phyloP scores from a whole-genome alignment of 1,284 basidiomycete genomes.

The Cutaneotrichosporon cavernicola region DNA sequence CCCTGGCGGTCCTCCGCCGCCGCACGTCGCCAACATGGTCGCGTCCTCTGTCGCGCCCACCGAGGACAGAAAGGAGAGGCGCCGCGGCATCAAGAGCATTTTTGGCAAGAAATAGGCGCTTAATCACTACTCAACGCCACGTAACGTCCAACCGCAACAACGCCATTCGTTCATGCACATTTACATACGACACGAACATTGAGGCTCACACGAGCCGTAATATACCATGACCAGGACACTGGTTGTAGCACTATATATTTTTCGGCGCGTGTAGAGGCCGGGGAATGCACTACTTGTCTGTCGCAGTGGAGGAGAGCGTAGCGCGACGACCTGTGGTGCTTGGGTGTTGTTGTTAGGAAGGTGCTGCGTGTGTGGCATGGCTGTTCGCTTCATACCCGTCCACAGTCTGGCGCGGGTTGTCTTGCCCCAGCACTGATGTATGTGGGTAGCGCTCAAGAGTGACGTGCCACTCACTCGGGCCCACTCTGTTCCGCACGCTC shows the following conservation, averaged over 20 bases:
- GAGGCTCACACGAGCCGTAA: background rate
- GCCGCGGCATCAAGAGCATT: slow-evolving; percentile 27
- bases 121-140: background rate
- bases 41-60: slow-evolving; percentile 7
- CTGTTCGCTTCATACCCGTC: too few species aligned
- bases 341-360: too few species aligned
- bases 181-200: slow-evolving; percentile 6
- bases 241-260: slow-evolving; percentile 15
- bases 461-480: too few species aligned
- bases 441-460: too few species aligned
- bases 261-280: slow-evolving; percentile 3
- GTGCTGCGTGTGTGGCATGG: too few species aligned
- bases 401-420: too few species aligned
- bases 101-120: slow-evolving; percentile 20
- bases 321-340: background rate
- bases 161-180: background rate
- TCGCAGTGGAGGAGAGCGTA: background rate
- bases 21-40: slow-evolving; percentile 15
- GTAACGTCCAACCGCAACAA: background rate
- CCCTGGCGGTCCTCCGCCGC: background rate
- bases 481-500: too few species aligned
- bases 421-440: too few species aligned
- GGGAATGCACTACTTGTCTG: slow-evolving; percentile 8
- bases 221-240: slow-evolving; percentile 13
- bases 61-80: slow-evolving; percentile 25